phyloP scores from a whole-genome alignment of 208 protist species.

The Trypanosoma brucei region DNA sequence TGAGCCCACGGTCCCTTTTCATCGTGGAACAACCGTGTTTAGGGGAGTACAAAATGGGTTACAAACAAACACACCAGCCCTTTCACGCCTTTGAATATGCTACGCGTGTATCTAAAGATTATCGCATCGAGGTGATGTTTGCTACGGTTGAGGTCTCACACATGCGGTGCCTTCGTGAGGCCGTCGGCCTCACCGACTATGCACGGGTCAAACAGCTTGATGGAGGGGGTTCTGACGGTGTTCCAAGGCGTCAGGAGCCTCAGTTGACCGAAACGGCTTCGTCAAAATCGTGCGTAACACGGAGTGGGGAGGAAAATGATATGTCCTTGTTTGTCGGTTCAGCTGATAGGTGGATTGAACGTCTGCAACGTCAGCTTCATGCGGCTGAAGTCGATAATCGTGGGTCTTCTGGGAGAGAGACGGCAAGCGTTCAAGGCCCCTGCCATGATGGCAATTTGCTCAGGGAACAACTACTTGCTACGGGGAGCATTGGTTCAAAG shows the following conservation, averaged over 20 bases:
- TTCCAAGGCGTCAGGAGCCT: not conserved
- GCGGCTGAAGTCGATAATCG: not conserved
- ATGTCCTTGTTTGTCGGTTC: conserved; percentile 4
- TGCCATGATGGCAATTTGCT: conserved; percentile 58
- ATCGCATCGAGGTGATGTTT: conserved; percentile 88
- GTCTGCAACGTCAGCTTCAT: conserved; percentile 41
- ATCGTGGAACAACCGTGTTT: conserved; percentile 78
- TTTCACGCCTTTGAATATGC: conserved; percentile 87
- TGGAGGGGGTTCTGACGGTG: not conserved
- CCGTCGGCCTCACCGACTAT: conserved; percentile 80
- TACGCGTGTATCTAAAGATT: conserved; percentile 86
- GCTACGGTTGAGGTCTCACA: conserved; percentile 78
- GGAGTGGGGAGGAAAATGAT: not conserved
- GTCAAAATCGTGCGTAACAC: not conserved
- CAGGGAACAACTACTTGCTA: conserved; percentile 44
- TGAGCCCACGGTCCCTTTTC: conserved; percentile 76
- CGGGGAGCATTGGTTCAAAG: conserved; percentile 37
- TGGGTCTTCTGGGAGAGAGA: conserved; percentile 10
- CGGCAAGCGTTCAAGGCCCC: conserved; percentile 1
- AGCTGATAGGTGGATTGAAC: conserved; percentile 51
- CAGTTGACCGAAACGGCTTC: conserved; percentile 1
- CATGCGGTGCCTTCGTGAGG: conserved; percentile 47
- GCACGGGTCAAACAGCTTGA: conserved; percentile 17
- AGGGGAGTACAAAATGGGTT: conserved; percentile 81
- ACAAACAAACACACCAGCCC: conserved; percentile 80